Evolutionary conservation across 441 rosid species (phyloP).

Genomic region (Kokia cookei): DNA sequence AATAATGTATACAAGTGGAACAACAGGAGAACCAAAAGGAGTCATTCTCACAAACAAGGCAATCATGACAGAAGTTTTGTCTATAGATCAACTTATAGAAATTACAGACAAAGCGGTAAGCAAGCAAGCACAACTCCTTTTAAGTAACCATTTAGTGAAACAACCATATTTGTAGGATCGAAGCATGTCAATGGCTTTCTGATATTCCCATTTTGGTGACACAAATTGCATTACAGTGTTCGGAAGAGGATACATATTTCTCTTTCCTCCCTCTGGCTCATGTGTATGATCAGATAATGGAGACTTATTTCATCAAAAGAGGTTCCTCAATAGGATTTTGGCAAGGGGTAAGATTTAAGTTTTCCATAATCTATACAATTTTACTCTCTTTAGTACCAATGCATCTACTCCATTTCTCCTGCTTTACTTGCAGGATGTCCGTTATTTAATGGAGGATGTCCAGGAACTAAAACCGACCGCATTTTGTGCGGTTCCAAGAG

Average conservation of each 20-base stretch:
- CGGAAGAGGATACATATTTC: constrained; percentile 73
- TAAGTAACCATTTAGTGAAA: background rate
- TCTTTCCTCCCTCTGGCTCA: constrained; percentile 93
- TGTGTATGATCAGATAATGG: constrained; percentile 79
- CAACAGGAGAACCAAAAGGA: constrained; percentile 97
- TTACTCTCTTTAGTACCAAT: background rate
- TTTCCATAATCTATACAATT: background rate
- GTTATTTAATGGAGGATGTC: constrained; percentile 69
- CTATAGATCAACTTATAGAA: constrained; percentile 55
- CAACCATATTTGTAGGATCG: background rate
- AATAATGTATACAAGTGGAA: constrained; percentile 94
- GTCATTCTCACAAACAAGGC: constrained; percentile 66
- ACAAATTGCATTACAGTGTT: constrained; percentile 35
- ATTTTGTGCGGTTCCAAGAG: constrained; percentile 85
- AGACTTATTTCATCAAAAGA: constrained; percentile 63
- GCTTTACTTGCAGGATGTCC: constrained; percentile 46
- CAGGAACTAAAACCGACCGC: constrained; percentile 80
- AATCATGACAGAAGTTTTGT: constrained; percentile 61
- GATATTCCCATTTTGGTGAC: background rate
- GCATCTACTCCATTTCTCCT: background rate
- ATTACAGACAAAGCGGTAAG: constrained; percentile 63
- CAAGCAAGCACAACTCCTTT: background rate
- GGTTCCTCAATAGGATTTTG: constrained; percentile 88
- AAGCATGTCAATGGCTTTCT: background rate
- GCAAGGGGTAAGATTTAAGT: constrained; percentile 59